A percentile compares a stretch with the other conserved stretches of the same genome.
Evolutionary conservation across 2,329 filamentous ascomycete species (phyloP).

Genomic region (Rutstroemia sp.): DNA sequence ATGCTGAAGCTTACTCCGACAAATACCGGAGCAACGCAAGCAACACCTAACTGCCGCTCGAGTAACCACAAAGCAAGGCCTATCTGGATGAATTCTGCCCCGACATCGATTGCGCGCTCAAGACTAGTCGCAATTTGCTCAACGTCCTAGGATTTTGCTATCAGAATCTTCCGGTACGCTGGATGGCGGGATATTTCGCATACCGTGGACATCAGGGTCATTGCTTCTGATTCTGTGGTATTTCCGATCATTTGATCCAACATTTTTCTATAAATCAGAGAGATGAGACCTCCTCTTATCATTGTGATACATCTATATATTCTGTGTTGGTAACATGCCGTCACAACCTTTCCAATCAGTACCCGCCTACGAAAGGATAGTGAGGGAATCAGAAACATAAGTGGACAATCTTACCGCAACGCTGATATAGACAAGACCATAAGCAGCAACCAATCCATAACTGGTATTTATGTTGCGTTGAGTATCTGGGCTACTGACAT

Average conservation of each 20-base stretch:
- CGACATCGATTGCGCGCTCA: conserved; percentile 31
- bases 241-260: neutral
- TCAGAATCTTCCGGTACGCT: neutral
- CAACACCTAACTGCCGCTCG: conserved; percentile 27
- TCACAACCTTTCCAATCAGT: neutral
- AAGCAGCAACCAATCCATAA: conserved; percentile 17
- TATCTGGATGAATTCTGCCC: conserved; percentile 34
- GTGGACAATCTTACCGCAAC: conserved; percentile 6
- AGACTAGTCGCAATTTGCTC: conserved; percentile 25
- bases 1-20: conserved; percentile 10
- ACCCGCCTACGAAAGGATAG: neutral
- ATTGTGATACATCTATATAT: conserved; percentile 8
- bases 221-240: neutral
- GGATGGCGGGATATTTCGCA: neutral
- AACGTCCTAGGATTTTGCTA: conserved; percentile 38
- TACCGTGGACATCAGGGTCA: neutral
- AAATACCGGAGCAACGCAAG: conserved; percentile 23
- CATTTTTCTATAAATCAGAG: conserved; percentile 36
- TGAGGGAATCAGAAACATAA: neutral
- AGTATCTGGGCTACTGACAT: conserved; percentile 15
- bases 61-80: conserved; percentile 33
- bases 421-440: conserved; percentile 14
- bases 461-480: conserved; percentile 6
- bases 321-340: conserved; percentile 1
- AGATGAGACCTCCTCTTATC: conserved; percentile 33